Evolutionary conservation across 768 basidiomycete genomes (phyloP).

Genomic region (Heimioporus sp.): DNA sequence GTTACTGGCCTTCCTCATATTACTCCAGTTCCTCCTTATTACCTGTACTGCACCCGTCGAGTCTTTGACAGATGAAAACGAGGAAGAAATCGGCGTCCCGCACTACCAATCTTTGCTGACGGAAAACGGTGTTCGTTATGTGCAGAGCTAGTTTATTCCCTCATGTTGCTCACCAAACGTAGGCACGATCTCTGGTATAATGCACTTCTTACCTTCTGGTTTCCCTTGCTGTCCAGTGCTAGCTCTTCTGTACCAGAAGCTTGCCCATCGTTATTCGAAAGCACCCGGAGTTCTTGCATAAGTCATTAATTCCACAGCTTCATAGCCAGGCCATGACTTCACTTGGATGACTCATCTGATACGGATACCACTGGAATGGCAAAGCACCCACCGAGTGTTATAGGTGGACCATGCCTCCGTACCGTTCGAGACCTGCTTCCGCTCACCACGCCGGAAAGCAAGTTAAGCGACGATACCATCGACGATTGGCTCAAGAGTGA

Average conservation of each 20-base stretch:
- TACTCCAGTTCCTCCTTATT: not conserved
- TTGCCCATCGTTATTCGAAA: not conserved
- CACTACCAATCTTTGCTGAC: constrained; percentile 9
- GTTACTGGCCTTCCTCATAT: constrained; percentile 5
- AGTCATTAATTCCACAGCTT: not conserved
- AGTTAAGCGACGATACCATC: constrained; percentile 17
- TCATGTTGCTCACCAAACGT: not conserved
- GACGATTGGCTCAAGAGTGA: constrained; percentile 37
- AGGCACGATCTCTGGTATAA: not conserved
- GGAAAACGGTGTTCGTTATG: constrained; percentile 12
- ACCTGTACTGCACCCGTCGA: constrained; percentile 1
- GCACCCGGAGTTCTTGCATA: not conserved
- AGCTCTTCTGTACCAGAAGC: not conserved
- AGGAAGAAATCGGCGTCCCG: constrained; percentile 7
- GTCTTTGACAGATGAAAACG: constrained; percentile 10
- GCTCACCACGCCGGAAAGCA: constrained; percentile 10
- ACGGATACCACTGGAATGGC: constrained; percentile 9
- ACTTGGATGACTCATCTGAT: constrained; percentile 42
- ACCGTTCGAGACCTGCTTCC: constrained; percentile 32
- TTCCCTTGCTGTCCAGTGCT: not conserved
- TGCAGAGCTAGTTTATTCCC: not conserved
- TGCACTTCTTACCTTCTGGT: not conserved
- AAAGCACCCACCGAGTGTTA: constrained; percentile 28
- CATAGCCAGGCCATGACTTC: no score
- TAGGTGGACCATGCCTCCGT: constrained; percentile 18